Evolutionary conservation across 2,329 filamentous ascomycete species (phyloP), one percentile per base, ranked within the genome.

Genomic region (Sarocladium oryzae): DNA sequence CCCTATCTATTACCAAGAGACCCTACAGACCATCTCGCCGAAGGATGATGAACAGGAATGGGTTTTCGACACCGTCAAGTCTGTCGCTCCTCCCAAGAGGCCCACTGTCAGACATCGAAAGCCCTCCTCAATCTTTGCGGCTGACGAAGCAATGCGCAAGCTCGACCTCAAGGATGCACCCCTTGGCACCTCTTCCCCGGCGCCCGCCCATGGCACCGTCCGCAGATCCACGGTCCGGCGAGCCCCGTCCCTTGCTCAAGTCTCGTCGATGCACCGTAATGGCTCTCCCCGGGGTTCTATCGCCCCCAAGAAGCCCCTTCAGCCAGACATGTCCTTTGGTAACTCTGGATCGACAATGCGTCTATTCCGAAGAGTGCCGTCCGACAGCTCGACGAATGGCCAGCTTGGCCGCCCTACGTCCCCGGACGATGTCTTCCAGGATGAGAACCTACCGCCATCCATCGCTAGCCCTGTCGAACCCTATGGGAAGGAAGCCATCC

Each of bases 61-160:
- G 92, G 86, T 95, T 2, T 97, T 97, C 64, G 92, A 96, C 62
- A 97, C 92, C 0, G 84, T 97, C 63, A 93, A 88, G 66, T 89
- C 87, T 0, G 74, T 85, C 28, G 77, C 60, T 1, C 66, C 64
- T 3, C 75, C 81, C 3, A 79, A 79, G 59, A 81, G 77, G 35
- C 68, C 72, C 13, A 73, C 72, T 0, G 69, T 75, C 51, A 78
- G 73, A 60, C 68, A 73, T 45, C 73, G 79, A 50, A 80, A 81
- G 53, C 72, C 79, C 4, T 82, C 79, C 1, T 76, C 78, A 5
- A 75, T 81, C 33, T 75, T 78, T 55, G 68, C 73, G 35, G 75
- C 76, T n/a, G 81, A 85, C 56, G 81, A 84, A 53, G 75, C 77
- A 18, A 70, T 85, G 66, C 76, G 76, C 54, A 75, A 75, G 59